phyloP scores from a whole-genome alignment of 2,329 filamentous ascomycete species.

The Cytospora paraplurivora region DNA sequence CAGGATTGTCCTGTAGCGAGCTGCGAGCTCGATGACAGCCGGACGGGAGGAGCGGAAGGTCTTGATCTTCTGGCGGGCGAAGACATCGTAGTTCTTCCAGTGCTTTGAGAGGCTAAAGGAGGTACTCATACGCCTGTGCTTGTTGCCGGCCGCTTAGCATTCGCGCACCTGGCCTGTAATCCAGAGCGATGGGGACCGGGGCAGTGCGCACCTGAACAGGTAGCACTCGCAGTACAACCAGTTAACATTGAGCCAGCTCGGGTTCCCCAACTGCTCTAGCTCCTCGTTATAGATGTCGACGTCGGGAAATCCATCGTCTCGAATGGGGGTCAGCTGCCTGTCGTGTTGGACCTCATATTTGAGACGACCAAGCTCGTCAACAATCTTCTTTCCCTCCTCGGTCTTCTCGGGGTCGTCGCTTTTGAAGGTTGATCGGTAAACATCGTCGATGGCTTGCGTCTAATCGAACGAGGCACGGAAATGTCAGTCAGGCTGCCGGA shows the following conservation, averaged over 20 bases:
- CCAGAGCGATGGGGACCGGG: not conserved
- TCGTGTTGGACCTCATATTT: slow-evolving; percentile 97
- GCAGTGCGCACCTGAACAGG: slow-evolving; percentile 67
- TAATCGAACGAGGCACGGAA: slow-evolving; percentile 39
- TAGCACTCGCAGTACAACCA: slow-evolving; percentile 97
- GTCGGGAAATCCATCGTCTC: slow-evolving; percentile 76
- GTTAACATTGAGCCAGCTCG: slow-evolving; percentile 79
- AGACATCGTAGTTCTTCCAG: slow-evolving; percentile 92
- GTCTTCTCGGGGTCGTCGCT: slow-evolving; percentile 64
- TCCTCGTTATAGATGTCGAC: slow-evolving; percentile 84
- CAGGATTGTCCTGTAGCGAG: slow-evolving; percentile 59
- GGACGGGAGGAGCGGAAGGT: slow-evolving; percentile 91
- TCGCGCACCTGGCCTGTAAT: not conserved
- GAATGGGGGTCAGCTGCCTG: slow-evolving; percentile 70
- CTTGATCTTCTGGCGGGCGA: slow-evolving; percentile 83
- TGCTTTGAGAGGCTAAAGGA: slow-evolving; percentile 74
- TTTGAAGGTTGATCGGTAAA: slow-evolving; percentile 72
- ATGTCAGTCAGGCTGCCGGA: not conserved
- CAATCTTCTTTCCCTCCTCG: slow-evolving; percentile 83
- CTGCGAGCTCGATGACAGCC: slow-evolving; percentile 52
- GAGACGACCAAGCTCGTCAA: slow-evolving; percentile 75
- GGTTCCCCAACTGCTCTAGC: slow-evolving; percentile 69
- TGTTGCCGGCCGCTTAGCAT: slow-evolving; percentile 22
- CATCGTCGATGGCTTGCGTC: slow-evolving; percentile 92
- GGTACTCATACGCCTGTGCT: slow-evolving; percentile 69